These are phyloP conservation scores for carrot (Daucus carota) DNA, from an alignment of 129 eudicot genomes.

Conservation along the genomic window DNA sequence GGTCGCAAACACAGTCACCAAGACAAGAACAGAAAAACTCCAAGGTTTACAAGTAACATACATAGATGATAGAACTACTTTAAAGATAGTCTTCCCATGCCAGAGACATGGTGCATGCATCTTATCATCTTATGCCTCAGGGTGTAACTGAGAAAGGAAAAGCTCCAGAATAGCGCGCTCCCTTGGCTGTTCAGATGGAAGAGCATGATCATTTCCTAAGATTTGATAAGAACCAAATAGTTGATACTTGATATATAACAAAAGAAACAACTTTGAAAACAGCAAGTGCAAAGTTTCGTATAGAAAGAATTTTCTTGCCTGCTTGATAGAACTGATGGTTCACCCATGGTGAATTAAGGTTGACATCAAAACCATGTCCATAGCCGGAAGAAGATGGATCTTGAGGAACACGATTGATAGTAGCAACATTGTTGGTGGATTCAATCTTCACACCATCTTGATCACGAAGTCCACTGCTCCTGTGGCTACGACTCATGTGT, in stretches of 20 bases:
- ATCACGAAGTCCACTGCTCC: constrained; percentile 26
- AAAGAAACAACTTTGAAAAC: no score
- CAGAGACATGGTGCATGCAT: background rate
- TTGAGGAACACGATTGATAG: constrained; percentile 11
- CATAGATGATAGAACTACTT: background rate
- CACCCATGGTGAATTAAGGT: constrained; percentile 59
- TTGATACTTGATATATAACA: no score
- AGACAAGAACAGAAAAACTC: background rate
- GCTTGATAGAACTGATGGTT: constrained; percentile 33
- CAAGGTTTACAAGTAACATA: background rate
- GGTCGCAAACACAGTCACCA: no score
- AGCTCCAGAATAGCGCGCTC: constrained; percentile 47
- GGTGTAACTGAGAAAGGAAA: constrained; percentile 47
- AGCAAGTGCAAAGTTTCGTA: no score
- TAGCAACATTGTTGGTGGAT: background rate
- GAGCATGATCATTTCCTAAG: constrained; percentile 37
- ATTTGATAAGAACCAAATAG: background rate
- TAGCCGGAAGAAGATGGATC: constrained; percentile 27
- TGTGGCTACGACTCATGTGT: constrained; percentile 16
- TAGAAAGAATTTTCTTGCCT: constrained; percentile 23
- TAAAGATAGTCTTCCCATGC: background rate
- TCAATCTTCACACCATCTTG: constrained; percentile 5
- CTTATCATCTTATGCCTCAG: constrained; percentile 15
- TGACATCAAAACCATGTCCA: constrained; percentile 56
- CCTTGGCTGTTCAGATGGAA: constrained; percentile 40